Percentiles rank a stretch among this genome's conserved stretches.
Evolutionary conservation across 164 flowering plant genomes (phyloP).

Genomic region (Vitis vinifera): DNA sequence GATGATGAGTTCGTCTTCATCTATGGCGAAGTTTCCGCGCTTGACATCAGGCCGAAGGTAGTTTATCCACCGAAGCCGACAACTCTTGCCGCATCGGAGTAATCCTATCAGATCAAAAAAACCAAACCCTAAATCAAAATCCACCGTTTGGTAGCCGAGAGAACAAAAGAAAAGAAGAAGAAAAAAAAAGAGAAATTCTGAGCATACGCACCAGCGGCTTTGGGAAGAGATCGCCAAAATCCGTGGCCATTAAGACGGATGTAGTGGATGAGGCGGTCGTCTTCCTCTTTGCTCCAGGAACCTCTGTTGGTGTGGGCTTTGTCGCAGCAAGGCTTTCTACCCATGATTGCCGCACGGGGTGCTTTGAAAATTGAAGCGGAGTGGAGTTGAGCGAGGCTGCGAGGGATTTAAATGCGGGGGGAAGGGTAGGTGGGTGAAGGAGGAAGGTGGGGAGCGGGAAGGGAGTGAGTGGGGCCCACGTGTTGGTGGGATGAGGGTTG

Average conservation of each 20-base stretch:
- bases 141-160: too few species aligned
- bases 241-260: conserved; percentile 80
- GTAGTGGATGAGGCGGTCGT: conserved; percentile 66
- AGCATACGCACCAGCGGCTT: conserved; percentile 56
- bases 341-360: conserved; percentile 34
- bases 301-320: conserved; percentile 90
- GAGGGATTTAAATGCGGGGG: neutral
- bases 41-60: conserved; percentile 78
- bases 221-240: conserved; percentile 90
- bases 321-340: conserved; percentile 84
- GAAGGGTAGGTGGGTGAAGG: neutral
- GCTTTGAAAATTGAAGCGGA: neutral
- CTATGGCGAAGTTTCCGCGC: conserved; percentile 79
- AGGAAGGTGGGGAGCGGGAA: neutral
- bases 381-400: neutral
- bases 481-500: conserved; percentile 8
- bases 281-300: conserved; percentile 89
- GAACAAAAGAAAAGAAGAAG: neutral
- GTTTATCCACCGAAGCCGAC: conserved; percentile 79
- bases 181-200: neutral
- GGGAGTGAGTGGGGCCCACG: neutral
- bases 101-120: conserved; percentile 37
- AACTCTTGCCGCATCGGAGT: conserved; percentile 78
- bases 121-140: neutral
- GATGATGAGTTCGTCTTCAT: conserved; percentile 79